Conservation (phyloP, 148 eudicot genomes). For the Rhododendron vialii region DNA sequence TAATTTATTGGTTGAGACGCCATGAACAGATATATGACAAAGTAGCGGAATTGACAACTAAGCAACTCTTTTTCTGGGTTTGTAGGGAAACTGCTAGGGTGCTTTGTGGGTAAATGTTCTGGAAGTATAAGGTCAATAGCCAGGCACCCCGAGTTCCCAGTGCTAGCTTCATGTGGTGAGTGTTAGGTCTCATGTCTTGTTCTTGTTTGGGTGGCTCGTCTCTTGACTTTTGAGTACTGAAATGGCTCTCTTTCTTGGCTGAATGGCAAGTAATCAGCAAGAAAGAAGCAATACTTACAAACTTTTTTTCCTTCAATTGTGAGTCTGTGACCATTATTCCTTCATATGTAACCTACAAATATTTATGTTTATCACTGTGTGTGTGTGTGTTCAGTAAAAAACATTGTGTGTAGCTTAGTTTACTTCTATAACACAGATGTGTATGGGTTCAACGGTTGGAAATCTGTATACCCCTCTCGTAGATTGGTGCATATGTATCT, state of each 20-base stretch:
- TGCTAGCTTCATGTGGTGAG: slow-evolving; percentile 96
- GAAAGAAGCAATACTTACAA: neutral
- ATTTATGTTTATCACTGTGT: neutral
- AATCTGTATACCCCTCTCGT: neutral
- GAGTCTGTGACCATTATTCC: neutral
- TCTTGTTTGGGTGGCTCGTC: neutral
- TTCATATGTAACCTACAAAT: neutral
- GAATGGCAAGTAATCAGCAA: neutral
- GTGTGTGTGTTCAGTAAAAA: neutral
- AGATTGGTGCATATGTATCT: neutral
- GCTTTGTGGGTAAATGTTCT: slow-evolving; percentile 86
- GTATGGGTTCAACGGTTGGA: neutral
- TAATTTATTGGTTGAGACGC: neutral
- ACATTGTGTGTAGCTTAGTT: neutral
- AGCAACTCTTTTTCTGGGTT: slow-evolving; percentile 12
- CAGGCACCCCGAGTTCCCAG: slow-evolving; percentile 78
- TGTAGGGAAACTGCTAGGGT: slow-evolving; percentile 79
- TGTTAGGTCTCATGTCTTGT: neutral
- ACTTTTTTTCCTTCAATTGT: neutral
- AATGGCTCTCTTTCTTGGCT: neutral
- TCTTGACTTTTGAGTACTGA: neutral
- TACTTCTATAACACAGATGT: neutral
- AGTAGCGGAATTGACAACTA: neutral
- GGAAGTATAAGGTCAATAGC: slow-evolving; percentile 93
- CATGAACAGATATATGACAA: neutral